These are phyloP conservation scores for Alternaria gaisen DNA, from an alignment of 2,329 filamentous ascomycete species.

Conservation along the genomic window DNA sequence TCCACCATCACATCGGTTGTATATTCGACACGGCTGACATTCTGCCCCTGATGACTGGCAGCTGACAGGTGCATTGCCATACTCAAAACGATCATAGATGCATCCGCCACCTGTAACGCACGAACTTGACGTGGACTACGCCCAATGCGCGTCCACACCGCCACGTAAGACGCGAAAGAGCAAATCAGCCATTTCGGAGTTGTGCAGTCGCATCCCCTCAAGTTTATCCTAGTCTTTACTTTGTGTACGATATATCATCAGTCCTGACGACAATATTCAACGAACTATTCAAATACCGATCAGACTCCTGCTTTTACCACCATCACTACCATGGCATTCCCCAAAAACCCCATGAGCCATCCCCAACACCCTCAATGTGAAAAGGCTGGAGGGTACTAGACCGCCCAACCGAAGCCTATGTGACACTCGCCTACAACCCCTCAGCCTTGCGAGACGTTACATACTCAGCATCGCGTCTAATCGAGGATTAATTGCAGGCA, in stretches of 20 bases:
- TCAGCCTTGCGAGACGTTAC: slow-evolving; percentile 4
- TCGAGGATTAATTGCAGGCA: not conserved
- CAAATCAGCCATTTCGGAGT: slow-evolving; percentile 13
- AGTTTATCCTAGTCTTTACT: not conserved
- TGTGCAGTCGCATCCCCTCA: slow-evolving; percentile 6
- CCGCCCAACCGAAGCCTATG: slow-evolving; percentile 12
- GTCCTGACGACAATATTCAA: not conserved
- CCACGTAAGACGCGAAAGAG: slow-evolving; percentile 13
- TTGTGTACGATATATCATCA: not conserved
- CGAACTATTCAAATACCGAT: not conserved
- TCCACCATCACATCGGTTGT: not conserved
- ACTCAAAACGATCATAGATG: slow-evolving; percentile 12
- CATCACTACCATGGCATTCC: not conserved
- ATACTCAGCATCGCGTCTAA: not conserved
- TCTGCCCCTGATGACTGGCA: not conserved
- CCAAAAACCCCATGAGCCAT: not conserved
- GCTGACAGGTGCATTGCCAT: slow-evolving; percentile 10
- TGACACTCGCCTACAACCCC: slow-evolving; percentile 17
- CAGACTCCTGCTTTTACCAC: no score
- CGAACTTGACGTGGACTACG: slow-evolving; percentile 18
- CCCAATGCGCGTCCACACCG: slow-evolving; percentile 26
- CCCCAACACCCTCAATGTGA: not conserved
- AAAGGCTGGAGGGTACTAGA: not conserved
- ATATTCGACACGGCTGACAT: slow-evolving; percentile 20
- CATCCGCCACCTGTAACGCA: slow-evolving; percentile 11